A percentile compares a stretch with the other conserved stretches of the same genome.
Conservation (phyloP, 2,329 filamentous ascomycete species). For the Claviceps quebecensis region DNA sequence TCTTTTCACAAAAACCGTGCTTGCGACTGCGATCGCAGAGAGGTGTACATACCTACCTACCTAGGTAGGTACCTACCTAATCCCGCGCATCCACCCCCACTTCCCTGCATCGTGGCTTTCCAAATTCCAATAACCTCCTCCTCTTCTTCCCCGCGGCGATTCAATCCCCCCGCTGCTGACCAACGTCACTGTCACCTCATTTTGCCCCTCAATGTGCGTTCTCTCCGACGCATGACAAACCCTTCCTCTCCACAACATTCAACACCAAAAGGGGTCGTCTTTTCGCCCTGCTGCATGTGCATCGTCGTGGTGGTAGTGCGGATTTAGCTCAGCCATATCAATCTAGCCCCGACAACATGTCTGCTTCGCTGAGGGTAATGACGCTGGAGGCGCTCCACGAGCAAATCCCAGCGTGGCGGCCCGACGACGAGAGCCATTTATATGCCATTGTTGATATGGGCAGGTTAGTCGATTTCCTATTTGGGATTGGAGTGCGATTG, state of each 20-base stretch:
- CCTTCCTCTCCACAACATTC: too few relatives aligned
- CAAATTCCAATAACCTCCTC: neutral
- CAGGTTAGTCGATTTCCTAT: conserved; percentile 25
- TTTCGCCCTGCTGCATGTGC: neutral
- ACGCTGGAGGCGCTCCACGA: conserved; percentile 37
- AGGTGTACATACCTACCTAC: too few relatives aligned
- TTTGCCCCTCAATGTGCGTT: too few relatives aligned
- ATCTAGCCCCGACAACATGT: conserved; percentile 11
- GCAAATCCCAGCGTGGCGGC: conserved; percentile 35
- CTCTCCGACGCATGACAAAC: neutral
- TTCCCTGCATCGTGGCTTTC: neutral
- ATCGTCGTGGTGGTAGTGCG: neutral
- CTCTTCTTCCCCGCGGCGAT: neutral
- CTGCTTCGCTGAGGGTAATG: conserved; percentile 25
- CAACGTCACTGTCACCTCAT: neutral
- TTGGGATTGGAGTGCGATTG: neutral
- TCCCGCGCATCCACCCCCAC: neutral
- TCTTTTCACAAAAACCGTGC: too few relatives aligned
- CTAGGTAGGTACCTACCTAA: too few relatives aligned
- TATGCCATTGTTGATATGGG: conserved; percentile 48
- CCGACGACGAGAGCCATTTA: conserved; percentile 31
- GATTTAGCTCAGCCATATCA: too few relatives aligned
- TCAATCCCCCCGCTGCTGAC: neutral
- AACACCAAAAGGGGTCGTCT: too few relatives aligned
- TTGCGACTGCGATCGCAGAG: too few relatives aligned